phyloP scores from a whole-genome alignment of 441 rosid species.

The Corymbia citriodora region DNA sequence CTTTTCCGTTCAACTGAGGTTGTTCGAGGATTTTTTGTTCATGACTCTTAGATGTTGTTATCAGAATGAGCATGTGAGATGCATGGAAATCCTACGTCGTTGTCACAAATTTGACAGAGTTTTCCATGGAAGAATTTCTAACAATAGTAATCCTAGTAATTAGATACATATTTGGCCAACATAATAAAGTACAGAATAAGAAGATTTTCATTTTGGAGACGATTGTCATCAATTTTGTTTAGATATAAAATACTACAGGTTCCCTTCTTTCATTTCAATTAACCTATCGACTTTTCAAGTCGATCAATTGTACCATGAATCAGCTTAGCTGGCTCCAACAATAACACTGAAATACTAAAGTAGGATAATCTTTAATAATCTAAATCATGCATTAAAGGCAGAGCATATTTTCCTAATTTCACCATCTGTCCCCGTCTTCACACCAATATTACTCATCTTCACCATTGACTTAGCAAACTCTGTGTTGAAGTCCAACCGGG shows the following conservation, averaged over 20 bases:
- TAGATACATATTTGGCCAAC: neutral
- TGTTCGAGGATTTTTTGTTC: no score
- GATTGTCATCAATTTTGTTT: neutral
- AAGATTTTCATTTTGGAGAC: neutral
- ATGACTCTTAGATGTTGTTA: neutral
- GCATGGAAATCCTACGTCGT: neutral
- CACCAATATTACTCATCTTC: slow-evolving; percentile 72
- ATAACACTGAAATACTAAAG: neutral
- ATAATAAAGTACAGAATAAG: neutral
- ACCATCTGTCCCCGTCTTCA: slow-evolving; percentile 48
- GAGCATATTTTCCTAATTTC: slow-evolving; percentile 65
- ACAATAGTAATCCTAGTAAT: no score
- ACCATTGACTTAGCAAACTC: slow-evolving; percentile 70
- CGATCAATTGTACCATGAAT: neutral
- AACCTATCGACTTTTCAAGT: neutral
- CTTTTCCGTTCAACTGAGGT: neutral
- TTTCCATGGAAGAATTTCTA: neutral
- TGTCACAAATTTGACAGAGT: rapidly evolving
- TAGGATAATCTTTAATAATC: neutral
- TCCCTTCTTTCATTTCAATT: neutral
- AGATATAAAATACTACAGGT: neutral
- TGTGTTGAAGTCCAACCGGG: slow-evolving; percentile 20
- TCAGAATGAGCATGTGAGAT: rapidly evolving
- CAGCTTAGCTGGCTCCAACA: neutral
- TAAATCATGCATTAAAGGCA: slow-evolving; percentile 26